Evolutionary conservation across 192 early-diverging fungal species (phyloP), one percentile per base, ranked within the genome.

Genomic region (Coemansia guatemalensis): DNA sequence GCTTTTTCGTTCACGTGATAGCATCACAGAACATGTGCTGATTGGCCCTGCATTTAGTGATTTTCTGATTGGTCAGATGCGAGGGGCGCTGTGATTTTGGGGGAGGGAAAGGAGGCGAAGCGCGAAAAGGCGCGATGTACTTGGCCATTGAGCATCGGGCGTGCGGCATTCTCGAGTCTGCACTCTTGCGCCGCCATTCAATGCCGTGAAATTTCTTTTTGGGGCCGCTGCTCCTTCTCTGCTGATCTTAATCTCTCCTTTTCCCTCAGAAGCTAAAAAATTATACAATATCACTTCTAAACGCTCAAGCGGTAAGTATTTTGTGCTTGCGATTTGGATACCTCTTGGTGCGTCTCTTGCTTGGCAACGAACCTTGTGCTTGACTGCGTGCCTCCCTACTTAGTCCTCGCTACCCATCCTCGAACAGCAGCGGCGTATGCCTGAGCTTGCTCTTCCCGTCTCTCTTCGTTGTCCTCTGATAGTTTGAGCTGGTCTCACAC

Each of bases 191-290:
- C 6, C 48, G 4, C 7, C 12, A n/a, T 26, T 35, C 30, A 9
- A 56, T 21, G n/a, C 17, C 17, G n/a, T 11, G n/a, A 8, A 41
- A 14, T 39, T 12, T 51, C 56, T 68, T 66, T 57, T 58, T 59
- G 48, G 29, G 25, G 25, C 56, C 62, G 33, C 27, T 54, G 30
- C 17, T 26, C 41, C 39, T 48, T 35, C 14, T 54, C 22, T 49
- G 33, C 58, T 77, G 62, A 77, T 77, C 58, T 62, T 77, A 72
- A 77, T 77, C 59, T 64, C 48, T 60, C 52, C 44, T 63, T 64
- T 51, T 64, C 60, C 62, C 47, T 54, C 32, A 27, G 39, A 21
- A 33, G 61, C 56, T 77, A 58, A 77, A 68, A 62, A 71, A 64
- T 77, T 68, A 71, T 67, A 60, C 21, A 53, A 53, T 64, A 55